phyloP scores from a whole-genome alignment of 2,329 filamentous ascomycete species.

The Penicillium vulpinum region DNA sequence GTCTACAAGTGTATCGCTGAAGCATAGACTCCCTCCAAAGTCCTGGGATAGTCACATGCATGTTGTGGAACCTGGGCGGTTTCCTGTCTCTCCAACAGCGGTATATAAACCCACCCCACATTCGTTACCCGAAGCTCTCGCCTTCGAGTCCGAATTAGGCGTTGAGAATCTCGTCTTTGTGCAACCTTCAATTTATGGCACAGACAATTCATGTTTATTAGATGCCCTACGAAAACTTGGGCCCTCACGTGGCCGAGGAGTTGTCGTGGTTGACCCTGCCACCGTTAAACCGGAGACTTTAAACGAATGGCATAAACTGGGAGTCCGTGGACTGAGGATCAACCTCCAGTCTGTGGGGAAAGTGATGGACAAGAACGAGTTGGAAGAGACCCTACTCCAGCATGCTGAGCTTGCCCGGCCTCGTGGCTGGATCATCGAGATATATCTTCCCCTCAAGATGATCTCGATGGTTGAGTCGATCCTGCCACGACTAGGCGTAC shows the following conservation, averaged over 20 bases:
- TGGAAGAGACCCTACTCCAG: constrained; percentile 45
- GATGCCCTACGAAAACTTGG: constrained; percentile 55
- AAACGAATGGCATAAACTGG: constrained; percentile 56
- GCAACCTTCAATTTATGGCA: constrained; percentile 63
- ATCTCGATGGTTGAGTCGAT: constrained; percentile 52
- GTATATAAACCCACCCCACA: constrained; percentile 54
- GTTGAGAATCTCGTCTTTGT: constrained; percentile 60
- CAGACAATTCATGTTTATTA: constrained; percentile 61
- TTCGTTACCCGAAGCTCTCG: constrained; percentile 52
- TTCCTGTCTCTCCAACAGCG: constrained; percentile 51
- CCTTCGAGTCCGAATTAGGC: constrained; percentile 54
- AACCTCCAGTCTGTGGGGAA: constrained; percentile 59
- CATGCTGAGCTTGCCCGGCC: constrained; percentile 55
- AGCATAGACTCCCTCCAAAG: constrained; percentile 29
- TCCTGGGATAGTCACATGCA: constrained; percentile 67
- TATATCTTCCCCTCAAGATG: constrained; percentile 57
- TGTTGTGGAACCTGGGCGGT: constrained; percentile 56
- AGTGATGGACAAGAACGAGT: constrained; percentile 40
- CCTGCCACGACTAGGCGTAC: constrained; percentile 52
- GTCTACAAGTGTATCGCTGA: constrained; percentile 15
- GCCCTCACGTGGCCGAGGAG: constrained; percentile 52
- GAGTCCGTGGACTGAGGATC: constrained; percentile 60
- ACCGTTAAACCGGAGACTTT: constrained; percentile 43
- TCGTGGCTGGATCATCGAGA: constrained; percentile 58
- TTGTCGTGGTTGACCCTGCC: constrained; percentile 58